Conservation (phyloP, 768 basidiomycete species). For the Pholiota conissans region DNA sequence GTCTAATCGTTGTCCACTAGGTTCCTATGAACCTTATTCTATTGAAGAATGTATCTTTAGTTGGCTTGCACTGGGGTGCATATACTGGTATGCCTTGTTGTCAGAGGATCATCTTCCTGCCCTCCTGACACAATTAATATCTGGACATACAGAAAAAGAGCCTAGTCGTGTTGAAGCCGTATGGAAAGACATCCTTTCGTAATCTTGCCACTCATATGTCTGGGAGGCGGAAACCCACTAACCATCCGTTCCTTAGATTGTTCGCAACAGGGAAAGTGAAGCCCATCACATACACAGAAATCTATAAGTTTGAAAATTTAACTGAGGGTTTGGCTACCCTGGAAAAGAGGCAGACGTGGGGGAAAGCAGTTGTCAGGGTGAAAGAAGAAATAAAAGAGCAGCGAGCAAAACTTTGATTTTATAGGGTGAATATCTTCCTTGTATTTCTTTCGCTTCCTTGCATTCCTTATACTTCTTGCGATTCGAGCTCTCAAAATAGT, state of each 20-base stretch:
- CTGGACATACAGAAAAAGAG: constrained; percentile 54
- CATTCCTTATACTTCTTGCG: background rate
- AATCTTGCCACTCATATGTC: constrained; percentile 20
- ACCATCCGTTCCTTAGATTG: constrained; percentile 41
- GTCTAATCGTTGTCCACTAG: constrained; percentile 34
- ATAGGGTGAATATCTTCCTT: background rate
- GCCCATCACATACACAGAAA: constrained; percentile 68
- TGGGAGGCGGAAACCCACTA: background rate
- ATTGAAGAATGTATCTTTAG: constrained; percentile 81
- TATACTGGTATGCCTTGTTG: constrained; percentile 53
- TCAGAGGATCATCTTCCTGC: constrained; percentile 11
- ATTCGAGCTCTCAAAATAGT: no score
- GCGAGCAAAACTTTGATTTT: constrained; percentile 42
- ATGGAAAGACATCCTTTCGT: constrained; percentile 72
- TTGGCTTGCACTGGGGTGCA: constrained; percentile 88
- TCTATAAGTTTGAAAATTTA: constrained; percentile 69
- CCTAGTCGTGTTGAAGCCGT: constrained; percentile 61
- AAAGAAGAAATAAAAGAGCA: constrained; percentile 41
- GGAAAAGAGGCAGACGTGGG: constrained; percentile 88
- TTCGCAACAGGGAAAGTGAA: constrained; percentile 62
- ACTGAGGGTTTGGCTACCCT: constrained; percentile 72
- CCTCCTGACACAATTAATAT: background rate
- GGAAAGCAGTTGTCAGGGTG: constrained; percentile 77
- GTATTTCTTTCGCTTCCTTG: background rate
- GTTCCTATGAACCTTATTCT: constrained; percentile 82